Base-by-base conservation (phyloP, 306 rosid species). In the Abrus pulchellus region DNA sequence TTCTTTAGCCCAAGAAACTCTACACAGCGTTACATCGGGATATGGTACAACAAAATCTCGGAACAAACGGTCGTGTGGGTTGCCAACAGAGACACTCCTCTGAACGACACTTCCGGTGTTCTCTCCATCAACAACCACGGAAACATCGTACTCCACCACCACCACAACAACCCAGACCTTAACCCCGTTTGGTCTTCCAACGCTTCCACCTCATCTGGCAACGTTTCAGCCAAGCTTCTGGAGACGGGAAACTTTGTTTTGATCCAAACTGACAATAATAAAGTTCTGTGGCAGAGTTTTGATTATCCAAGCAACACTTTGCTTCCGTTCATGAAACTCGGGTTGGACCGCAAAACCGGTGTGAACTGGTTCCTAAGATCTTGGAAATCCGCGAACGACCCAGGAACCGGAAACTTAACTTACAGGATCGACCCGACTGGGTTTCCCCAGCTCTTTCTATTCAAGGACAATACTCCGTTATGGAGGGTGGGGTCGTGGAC, bases 1-100 rank as follows among this genome's bases (percentile, higher is more conserved):
- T 93, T 91, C 85, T 93, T 93, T 72, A 87, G 82, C 52, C 86
- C 83, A n/a, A 55, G 64, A 13, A 74, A 78, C 65, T 93, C 97
- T 5, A 84, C 27, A 38, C 41, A 1, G 38, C 78, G 90, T 1
- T 84, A 84, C 29, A 62, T 88, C 7, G 98, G 94, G 44, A 86
- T 93, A 48, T 87, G 98, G 97, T 93, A 87, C 74, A 83, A 85
- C 68, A 54, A 49, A 65, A 56, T 85, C 30, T 85, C 92, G 1
- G 76, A 72, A 7, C 77, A 69, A 78, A 71, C 92, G 2, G 11
- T 87, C 9, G 86, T 93, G 9, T 93, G 98, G 98, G 91, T 93
- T 40, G 97, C 97, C 6, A 93, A 91, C 76, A 82, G 86, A 79
- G 76, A 87, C 65, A 29, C 54, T 9, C 89, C 83, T 50, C 75